Base-by-base conservation (phyloP, 139 green algal genomes). In the Astrephomene gubernaculifera region DNA sequence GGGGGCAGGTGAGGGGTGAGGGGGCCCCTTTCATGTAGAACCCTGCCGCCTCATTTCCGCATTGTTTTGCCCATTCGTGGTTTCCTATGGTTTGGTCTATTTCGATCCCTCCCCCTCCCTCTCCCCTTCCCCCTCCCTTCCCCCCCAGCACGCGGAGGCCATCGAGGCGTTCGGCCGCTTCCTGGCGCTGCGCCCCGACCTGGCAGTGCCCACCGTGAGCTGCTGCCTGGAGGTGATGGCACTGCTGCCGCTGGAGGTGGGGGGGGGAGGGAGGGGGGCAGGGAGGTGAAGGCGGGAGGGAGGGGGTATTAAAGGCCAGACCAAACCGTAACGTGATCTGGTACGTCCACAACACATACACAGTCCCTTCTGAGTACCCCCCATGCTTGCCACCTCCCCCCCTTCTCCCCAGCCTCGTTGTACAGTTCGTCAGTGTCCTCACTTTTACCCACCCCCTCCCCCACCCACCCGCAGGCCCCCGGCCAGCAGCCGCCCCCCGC, bases 101-200 rank as follows among this genome's bases (percentile, higher is more conserved):
- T 27, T 27, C 31, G 29, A 35, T 4, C 61, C 36, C 12, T 63
- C 29, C 10, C 38, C 52, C 52, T 14, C 22, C 22, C 25, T 2
- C 10, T 27, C 45, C 71, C 71, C 71, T 44, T 2, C 44, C 71
- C 44, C 31, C 6, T 44, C 45, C 44, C n/a, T 19, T 4, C 27
- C 38, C 38, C 25, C 27, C 25, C 90, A 91, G 87, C 87, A 90
- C 57, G 87, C 87, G 0, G 82, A 86, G 19, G 79, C 35, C 0
- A 65, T 91, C 12, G 91, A 94, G 83, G 83, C 91, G 0, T 92
- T 93, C 36, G 67, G 71, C 8, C 79, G 76, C 44, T 78, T 93
- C 33, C 73, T 92, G 63, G 12, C 44, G 0, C 33, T 86, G 35
- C 88, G 83, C 9, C 86, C 86, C 12, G 86, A 92, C 45, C 86